Evolutionary conservation across 2,329 filamentous ascomycete species (phyloP).

Genomic region (Alternaria angustiovoidea): DNA sequence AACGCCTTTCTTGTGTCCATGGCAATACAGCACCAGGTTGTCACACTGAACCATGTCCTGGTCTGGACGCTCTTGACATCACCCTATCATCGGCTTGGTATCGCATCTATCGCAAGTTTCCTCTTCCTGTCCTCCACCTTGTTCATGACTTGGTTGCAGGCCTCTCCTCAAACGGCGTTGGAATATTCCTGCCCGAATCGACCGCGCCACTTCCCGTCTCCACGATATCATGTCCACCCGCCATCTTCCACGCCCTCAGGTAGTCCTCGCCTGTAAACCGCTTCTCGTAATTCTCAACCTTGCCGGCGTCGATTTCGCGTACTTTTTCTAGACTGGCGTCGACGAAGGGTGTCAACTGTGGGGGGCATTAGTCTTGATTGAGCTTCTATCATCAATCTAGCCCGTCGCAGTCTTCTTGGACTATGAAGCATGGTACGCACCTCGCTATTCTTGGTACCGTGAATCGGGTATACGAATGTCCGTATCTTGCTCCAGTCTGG

Average conservation of each 20-base stretch:
- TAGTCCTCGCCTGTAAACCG: slow-evolving; percentile 45
- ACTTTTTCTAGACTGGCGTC: slow-evolving; percentile 64
- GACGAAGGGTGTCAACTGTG: slow-evolving; percentile 81
- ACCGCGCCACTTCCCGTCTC: slow-evolving; percentile 6
- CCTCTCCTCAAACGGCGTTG: slow-evolving; percentile 38
- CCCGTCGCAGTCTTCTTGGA: background rate
- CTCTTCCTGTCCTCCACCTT: background rate
- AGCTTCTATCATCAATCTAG: background rate
- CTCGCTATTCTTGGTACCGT: slow-evolving; percentile 63
- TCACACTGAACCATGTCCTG: background rate
- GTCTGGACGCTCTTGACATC: background rate
- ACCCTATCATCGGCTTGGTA: background rate
- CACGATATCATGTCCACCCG: slow-evolving; percentile 41
- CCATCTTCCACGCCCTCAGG: slow-evolving; percentile 44
- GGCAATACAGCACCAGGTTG: background rate
- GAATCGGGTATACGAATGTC: slow-evolving; percentile 82
- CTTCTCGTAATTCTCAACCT: slow-evolving; percentile 31
- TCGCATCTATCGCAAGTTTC: background rate
- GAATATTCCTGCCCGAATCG: slow-evolving; percentile 28
- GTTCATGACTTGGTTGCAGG: slow-evolving; percentile 22
- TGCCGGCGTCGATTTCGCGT: slow-evolving; percentile 18
- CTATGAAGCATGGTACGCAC: slow-evolving; percentile 13
- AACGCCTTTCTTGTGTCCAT: background rate
- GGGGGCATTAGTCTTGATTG: background rate
- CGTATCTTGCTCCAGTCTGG: slow-evolving; percentile 89